A percentile compares a stretch with the other conserved stretches of the same genome.
phyloP scores from a whole-genome alignment of 352 stramenopile genomes.

The Globisporangium viniferum region DNA sequence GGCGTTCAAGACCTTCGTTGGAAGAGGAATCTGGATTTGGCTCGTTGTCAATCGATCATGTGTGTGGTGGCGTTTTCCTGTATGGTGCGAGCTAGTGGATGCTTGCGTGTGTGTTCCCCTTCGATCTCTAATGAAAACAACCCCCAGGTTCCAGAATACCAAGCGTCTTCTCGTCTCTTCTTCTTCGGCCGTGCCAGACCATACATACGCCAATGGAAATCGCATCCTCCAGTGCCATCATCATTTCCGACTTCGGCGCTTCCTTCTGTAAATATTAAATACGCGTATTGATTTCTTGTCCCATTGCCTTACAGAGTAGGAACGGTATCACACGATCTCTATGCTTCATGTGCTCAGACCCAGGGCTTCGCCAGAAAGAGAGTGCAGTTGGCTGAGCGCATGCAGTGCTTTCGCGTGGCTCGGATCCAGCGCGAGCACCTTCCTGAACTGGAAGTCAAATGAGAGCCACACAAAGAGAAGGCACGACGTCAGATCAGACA shows the following conservation, averaged over 20 bases:
- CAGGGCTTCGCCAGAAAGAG: neutral
- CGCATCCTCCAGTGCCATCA: neutral
- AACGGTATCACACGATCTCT: neutral
- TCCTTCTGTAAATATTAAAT: conserved; percentile 15
- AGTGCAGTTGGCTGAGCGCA: conserved; percentile 26
- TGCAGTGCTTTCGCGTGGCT: conserved; percentile 31
- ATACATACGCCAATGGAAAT: neutral
- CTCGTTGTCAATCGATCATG: conserved; percentile 12
- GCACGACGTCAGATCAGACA: neutral
- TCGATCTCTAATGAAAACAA: conserved; percentile 12
- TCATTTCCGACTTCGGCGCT: neutral
- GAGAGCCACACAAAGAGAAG: neutral
- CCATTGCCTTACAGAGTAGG: neutral
- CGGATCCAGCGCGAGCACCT: conserved; percentile 34
- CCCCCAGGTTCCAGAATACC: conserved; percentile 10
- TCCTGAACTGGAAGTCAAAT: conserved; percentile 21
- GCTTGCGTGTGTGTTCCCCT: conserved; percentile 17
- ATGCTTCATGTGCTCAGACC: neutral
- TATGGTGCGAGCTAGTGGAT: conserved; percentile 12
- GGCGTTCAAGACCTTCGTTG: conserved; percentile 13
- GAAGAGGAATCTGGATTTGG: conserved; percentile 20
- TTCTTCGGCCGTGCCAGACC: neutral
- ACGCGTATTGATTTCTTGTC: conserved; percentile 3
- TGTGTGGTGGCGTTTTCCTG: conserved; percentile 17
- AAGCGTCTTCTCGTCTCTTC: conserved; percentile 3